Percentiles rank a stretch among this genome's conserved stretches.
Conservation (phyloP, 2,329 filamentous ascomycete genomes). For the Xylaria polymorpha region DNA sequence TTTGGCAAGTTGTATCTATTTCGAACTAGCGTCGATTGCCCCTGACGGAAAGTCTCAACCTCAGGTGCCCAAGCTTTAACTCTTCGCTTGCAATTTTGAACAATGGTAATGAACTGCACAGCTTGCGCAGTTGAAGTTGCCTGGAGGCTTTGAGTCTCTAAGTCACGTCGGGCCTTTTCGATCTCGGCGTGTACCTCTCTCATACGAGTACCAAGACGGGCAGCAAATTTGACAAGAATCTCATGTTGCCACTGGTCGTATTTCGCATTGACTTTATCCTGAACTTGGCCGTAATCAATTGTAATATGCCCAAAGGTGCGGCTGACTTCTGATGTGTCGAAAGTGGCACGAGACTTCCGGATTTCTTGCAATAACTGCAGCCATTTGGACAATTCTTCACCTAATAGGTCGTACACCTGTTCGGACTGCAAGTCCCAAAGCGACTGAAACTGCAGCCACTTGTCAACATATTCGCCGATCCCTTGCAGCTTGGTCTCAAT, state of each 20-base stretch:
- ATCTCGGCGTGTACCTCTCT: constrained; percentile 92
- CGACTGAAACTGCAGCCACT: constrained; percentile 98
- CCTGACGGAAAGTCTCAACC: constrained; percentile 94
- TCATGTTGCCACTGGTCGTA: constrained; percentile 99
- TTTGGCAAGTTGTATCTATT: constrained; percentile 93
- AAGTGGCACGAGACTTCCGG: constrained; percentile 92
- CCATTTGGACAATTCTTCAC: constrained; percentile 92
- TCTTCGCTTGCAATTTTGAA: constrained; percentile 94
- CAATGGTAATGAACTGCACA: constrained; percentile 97
- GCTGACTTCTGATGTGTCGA: constrained; percentile 95
- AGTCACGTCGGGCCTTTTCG: constrained; percentile 86
- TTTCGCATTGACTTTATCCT: constrained; percentile 98
- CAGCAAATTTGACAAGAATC: constrained; percentile 91
- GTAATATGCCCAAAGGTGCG: constrained; percentile 93
- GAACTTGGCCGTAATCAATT: constrained; percentile 98
- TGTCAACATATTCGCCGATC: constrained; percentile 89
- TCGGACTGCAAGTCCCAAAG: constrained; percentile 98
- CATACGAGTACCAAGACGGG: constrained; percentile 88
- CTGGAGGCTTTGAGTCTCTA: constrained; percentile 92
- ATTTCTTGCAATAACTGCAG: constrained; percentile 97
- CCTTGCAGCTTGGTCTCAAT: constrained; percentile 85
- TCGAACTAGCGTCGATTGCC: constrained; percentile 89
- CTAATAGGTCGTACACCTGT: constrained; percentile 91
- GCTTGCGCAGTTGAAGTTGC: constrained; percentile 96
- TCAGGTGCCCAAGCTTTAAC: constrained; percentile 95